These are phyloP conservation scores for Trichoderma sp. DNA, from an alignment of 2,329 filamentous ascomycete species.

Conservation along the genomic window DNA sequence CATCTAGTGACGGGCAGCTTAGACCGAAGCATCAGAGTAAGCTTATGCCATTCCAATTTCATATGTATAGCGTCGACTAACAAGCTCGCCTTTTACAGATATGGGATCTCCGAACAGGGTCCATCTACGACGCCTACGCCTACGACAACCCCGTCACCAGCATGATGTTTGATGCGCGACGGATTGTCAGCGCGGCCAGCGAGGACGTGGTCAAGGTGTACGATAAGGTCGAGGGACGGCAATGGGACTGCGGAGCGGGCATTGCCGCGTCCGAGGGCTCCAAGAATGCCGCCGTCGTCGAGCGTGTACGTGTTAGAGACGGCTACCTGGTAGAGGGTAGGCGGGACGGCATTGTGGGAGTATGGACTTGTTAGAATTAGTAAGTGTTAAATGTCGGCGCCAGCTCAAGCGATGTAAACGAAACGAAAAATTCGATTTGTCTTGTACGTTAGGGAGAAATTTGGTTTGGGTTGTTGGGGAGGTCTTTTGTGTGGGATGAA, in stretches of 20 bases:
- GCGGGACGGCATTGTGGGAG: slow-evolving; percentile 80
- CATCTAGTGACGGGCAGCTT: slow-evolving; percentile 90
- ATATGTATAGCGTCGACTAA: not conserved
- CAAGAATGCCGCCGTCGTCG: slow-evolving; percentile 66
- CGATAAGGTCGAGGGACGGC: slow-evolving; percentile 91
- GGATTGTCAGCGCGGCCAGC: slow-evolving; percentile 85
- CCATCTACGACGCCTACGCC: slow-evolving; percentile 92
- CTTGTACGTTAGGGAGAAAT: slow-evolving; percentile 4
- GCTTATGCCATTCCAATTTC: slow-evolving; percentile 38
- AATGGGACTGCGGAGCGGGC: slow-evolving; percentile 94
- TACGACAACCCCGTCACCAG: slow-evolving; percentile 89
- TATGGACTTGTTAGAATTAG: slow-evolving; percentile 69
- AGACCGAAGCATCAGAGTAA: slow-evolving; percentile 90
- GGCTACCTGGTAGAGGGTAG: slow-evolving; percentile 92
- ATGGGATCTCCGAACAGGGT: slow-evolving; percentile 95
- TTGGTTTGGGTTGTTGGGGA: not conserved
- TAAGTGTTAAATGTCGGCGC: not conserved
- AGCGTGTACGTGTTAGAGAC: slow-evolving; percentile 86
- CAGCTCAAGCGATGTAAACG: slow-evolving; percentile 16
- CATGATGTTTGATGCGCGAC: slow-evolving; percentile 94
- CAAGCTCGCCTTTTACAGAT: slow-evolving; percentile 59
- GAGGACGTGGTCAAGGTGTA: slow-evolving; percentile 97
- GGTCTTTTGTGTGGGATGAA: not conserved
- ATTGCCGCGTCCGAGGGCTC: slow-evolving; percentile 65
- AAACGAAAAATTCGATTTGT: not conserved